Base-by-base conservation (phyloP, 2,329 filamentous ascomycete genomes). In the Colletotrichum cuscutae region DNA sequence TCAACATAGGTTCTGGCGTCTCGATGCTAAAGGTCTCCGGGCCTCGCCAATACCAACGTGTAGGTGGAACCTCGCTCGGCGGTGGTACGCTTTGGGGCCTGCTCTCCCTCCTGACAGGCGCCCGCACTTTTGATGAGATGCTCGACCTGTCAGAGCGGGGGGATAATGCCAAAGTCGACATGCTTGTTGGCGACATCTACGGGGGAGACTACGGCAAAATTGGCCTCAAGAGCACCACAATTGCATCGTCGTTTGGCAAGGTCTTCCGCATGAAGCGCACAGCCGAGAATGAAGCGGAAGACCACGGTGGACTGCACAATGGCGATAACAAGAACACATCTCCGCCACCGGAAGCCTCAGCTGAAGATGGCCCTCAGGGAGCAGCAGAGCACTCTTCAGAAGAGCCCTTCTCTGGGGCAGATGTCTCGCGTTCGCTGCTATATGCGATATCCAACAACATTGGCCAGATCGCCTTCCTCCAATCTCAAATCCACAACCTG, bases 401-500 rank as follows among this genome's bases (percentile, higher is more conserved):
- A 57, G 76, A 81, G 22, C 80, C 85, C 3, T 98, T 98, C 83
- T 91, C 90, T 22, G 88, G 91, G 46, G 91, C 95, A 79, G 97
- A 99, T 82, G 94, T 99, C 75, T 97, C 94, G 28, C 89, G 96
- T 37, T 98, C 95, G 59, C 88, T 99, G 22, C 89, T 99, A 0
- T 99, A 98, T 83, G 97, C 97, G 28, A 95, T 98, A 77, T 96
- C 93, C 81, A 98, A 98, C 86, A 98, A 98, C 83, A 98, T 98
- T 75, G 97, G 97, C 19, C 97, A 99, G 85, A 97, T 99, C 77
- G 95, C 97, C 56, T 98, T 97, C 82, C 87, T 99, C n/a, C 97
- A 98, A 81, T 97, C 95, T 6, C 95, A 98, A 81, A 97, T 98
- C 80, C 96, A 99, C 84, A 90, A 93, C 58, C 87, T 98, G 30